Base-by-base conservation (phyloP, 140 eudicot species). In the Ambrosia hybrid region DNA sequence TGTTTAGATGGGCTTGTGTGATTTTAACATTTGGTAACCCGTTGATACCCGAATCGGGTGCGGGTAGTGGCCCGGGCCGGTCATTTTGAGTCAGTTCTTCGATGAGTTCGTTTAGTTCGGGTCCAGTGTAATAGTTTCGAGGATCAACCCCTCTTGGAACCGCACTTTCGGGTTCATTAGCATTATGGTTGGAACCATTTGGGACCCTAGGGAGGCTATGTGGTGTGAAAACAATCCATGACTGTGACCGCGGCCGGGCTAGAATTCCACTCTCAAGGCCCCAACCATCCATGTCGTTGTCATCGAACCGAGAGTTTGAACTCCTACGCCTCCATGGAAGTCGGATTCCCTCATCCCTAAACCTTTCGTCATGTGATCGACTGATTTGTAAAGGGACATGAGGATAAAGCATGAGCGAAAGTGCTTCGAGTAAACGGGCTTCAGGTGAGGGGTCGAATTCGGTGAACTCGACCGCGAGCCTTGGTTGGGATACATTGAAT, bases 361-460 rank as follows among this genome's bases (percentile, higher is more conserved):
- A 30, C 69, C 84, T 16, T 55, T 11, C 73, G 53, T 11, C 73
- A 55, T 8, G 64, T 2, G 33, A 60, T 56, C 46, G 77, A 36
- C 49, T 73, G 1, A 10, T 82, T 39, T 34, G 48, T 21, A 43
- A 43, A 7, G 76, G 82, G 6, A 69, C 48, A 14, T 67, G 76
- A 4, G 96, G 96, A 58, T 87, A 87, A 0, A 93, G 64, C 85
- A 87, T 70, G 80, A 93, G 91, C 0, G 97, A 67, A 15, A 93
- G 81, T 16, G 96, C 97, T 76, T 93, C 98, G 0, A 93, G 75
- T 14, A 87, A 67, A 13, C 96, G 91, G 64, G 94, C 94, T 71
- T 90, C 88, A 0, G 96, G 97, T 12, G 96, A 90, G 10, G 96
- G 97, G 71, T 89, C 96, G 8, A 79, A 84, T 45, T 83, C 86